A percentile compares a stretch with the other conserved stretches of the same genome.
phyloP scores from a whole-genome alignment of 2,329 filamentous ascomycete species.

The Fusarium sp. region DNA sequence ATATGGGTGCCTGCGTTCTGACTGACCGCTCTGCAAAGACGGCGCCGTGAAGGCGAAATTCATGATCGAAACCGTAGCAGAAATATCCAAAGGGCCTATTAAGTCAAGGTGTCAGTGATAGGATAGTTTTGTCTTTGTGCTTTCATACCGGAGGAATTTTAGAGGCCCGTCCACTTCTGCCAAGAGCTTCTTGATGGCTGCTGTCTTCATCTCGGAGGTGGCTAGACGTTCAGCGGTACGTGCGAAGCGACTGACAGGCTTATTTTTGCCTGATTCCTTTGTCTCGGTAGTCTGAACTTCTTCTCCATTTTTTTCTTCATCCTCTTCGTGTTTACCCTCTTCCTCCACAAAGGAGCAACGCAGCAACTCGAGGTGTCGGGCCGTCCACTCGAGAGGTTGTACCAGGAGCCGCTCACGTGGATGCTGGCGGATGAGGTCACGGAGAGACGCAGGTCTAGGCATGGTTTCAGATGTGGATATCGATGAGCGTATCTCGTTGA shows the following conservation, averaged over 20 bases:
- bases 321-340: background rate
- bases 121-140: accelerated
- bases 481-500: background rate
- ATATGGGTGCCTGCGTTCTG: conserved; percentile 14
- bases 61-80: conserved; percentile 30
- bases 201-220: conserved; percentile 34
- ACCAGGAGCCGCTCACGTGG: conserved; percentile 41
- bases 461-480: background rate
- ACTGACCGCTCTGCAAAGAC: conserved; percentile 25
- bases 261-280: background rate
- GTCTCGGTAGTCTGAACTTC: background rate
- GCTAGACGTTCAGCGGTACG: conserved; percentile 33
- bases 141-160: conserved; percentile 29
- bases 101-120: background rate
- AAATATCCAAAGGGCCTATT: conserved; percentile 38
- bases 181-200: conserved; percentile 32
- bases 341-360: conserved; percentile 23
- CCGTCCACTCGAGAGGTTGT: conserved; percentile 38
- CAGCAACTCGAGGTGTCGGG: conserved; percentile 32
- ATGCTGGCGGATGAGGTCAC: conserved; percentile 36
- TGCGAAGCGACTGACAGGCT: conserved; percentile 13
- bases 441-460: conserved; percentile 8
- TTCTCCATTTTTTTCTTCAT: background rate
- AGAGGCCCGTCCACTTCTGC: conserved; percentile 33
- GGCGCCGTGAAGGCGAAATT: conserved; percentile 37